Base-by-base conservation (phyloP, 495 filamentous ascomycete genomes). In the Cercophora samala region DNA sequence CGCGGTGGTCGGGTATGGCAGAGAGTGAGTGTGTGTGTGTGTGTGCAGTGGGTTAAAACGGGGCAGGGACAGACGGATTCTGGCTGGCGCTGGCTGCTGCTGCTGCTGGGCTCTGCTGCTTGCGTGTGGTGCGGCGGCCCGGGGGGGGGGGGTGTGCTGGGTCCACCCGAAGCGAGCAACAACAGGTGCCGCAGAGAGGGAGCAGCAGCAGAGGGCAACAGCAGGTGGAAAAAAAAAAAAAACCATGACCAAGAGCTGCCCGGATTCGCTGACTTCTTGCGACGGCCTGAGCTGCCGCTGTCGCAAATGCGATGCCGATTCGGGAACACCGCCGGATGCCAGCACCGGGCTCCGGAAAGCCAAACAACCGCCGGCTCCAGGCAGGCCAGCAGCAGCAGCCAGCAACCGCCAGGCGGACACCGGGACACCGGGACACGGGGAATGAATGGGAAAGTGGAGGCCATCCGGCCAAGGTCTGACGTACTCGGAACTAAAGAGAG, bases 1-100 rank as follows among this genome's bases (percentile, higher is more conserved):
- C 81, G 81, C 81, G 81, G 37, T 46, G 76, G 70, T 75, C 46
- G 60, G 64, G 66, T 70, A 74, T 73, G 75, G 69, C 55, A 58
- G 70, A 53, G 21, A n/a, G n/a, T n/a, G n/a, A n/a, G n/a, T n/a
- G n/a, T n/a, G 64, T 68, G 70, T 64, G 67, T 68, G 68, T 67
- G 68, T 73, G 69, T 72, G 71, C 65, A 69, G 73, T 75, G 68
- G 60, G 70, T 70, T 70, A 65, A 46, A 68, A 70, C 70, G 75
- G 75, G 74, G 75, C 74, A 75, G 64, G 69, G 66, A 67, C 68
- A 65, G 18, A 54, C 53, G 53, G 53, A 66, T 75, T 72, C 68
- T 67, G 73, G 71, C 68, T 72, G 68, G 68, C 46, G 66, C 52
- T 63, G 71, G 66, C 32, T 63, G 71, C 70, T 63, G 68, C 60